Percentiles rank a stretch among this genome's conserved stretches.
Conservation (phyloP, 1,139 yeast species). For the Debaryomyces robertsiae region DNA sequence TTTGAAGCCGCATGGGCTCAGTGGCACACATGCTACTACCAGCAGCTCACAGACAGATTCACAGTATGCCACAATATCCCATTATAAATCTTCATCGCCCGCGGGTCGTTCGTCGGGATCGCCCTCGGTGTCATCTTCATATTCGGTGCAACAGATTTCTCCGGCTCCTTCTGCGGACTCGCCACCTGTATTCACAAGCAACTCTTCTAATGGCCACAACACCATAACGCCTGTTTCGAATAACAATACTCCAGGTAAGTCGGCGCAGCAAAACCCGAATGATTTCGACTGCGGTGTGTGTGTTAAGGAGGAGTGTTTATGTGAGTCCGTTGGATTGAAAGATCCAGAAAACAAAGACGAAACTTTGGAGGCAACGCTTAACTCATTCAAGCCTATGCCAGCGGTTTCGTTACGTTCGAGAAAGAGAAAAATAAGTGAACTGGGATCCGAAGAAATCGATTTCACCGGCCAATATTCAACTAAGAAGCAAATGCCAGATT, state of each 20-base stretch:
- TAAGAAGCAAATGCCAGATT: slow-evolving; percentile 43
- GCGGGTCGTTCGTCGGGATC: slow-evolving; percentile 22
- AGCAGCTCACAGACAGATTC: neutral
- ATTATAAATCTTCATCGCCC: slow-evolving; percentile 11
- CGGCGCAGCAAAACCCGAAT: slow-evolving; percentile 10
- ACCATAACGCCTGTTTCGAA: slow-evolving; percentile 23
- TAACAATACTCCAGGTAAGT: slow-evolving; percentile 18
- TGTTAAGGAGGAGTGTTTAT: slow-evolving; percentile 67
- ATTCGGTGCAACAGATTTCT: slow-evolving; percentile 50
- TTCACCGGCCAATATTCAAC: slow-evolving; percentile 52
- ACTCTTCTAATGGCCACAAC: neutral
- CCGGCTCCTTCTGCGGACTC: slow-evolving; percentile 60
- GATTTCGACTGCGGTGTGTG: slow-evolving; percentile 66
- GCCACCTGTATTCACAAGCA: slow-evolving; percentile 28
- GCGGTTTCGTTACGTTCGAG: slow-evolving; percentile 58
- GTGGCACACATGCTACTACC: neutral
- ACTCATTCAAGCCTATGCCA: slow-evolving; percentile 55
- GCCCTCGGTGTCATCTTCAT: slow-evolving; percentile 33
- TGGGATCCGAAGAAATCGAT: slow-evolving; percentile 46
- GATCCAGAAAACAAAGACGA: slow-evolving; percentile 16
- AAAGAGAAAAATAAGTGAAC: slow-evolving; percentile 26
- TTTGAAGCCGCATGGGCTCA: slow-evolving; percentile 15
- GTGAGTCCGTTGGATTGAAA: slow-evolving; percentile 66
- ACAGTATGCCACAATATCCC: slow-evolving; percentile 11
- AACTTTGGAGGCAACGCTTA: slow-evolving; percentile 35